Evolutionary conservation across 495 filamentous ascomycete species (phyloP), one percentile per base, ranked within the genome.

Genomic region (Talaromyces nanjingensis): DNA sequence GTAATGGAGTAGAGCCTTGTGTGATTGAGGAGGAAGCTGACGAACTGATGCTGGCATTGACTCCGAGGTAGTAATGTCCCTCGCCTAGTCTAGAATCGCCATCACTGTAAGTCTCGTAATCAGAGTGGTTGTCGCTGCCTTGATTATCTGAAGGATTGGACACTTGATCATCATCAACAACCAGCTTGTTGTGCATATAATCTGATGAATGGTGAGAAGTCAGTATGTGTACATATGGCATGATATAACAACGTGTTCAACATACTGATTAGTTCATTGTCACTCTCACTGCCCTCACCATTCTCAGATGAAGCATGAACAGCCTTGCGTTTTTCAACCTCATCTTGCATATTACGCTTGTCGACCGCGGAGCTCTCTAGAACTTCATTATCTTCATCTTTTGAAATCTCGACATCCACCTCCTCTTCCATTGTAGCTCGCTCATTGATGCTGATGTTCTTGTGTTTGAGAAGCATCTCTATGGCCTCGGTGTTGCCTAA

Each of bases 1-100:
- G 66, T 24, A 73, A 64, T 18, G 72, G 62, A 27, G 69, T 68
- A 39, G 56, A 60, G 34, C 67, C 66, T 59, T n/a, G 8, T 18
- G 25, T 6, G 22, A 16, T 58, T 14, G 27, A 18, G n/a, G 6
- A 27, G n/a, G 16, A 18, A 4, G 12, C n/a, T 11, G 55, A 47
- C 0, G 52, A 55, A 64, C 69, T 66, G 47, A 64, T 64, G 57
- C 63, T 54, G 54, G 27, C 12, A n/a, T 33, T 31, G 24, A 20
- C 27, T 16, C 22, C 14, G 18, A 8, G 9, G 11, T 11, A 37
- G 8, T 12, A 11, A 1, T 37, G 2, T 6, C 11, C 33, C 5
- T 37, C 3, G 9, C 1, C 2, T 37, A 4, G 11, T 37, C 3
- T 37, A 12, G 33, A 12, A 12, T 37, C 3, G 9, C 2, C 8